Conservation (phyloP, 2,329 filamentous ascomycete genomes). For the Berkeleyomyces basicola region DNA sequence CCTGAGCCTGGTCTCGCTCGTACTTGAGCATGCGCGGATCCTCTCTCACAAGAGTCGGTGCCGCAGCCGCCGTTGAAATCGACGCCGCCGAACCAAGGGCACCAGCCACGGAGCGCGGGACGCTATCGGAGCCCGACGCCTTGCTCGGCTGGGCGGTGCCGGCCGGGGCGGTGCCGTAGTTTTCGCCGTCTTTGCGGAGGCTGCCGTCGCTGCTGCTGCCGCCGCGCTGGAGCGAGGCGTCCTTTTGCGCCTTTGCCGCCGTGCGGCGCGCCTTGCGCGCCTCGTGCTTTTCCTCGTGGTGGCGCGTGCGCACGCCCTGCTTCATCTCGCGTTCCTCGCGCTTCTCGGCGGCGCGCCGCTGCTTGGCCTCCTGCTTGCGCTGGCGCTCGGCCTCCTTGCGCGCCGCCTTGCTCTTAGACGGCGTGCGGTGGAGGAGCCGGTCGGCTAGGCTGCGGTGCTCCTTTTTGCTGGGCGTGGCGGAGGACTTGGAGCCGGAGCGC, state of each 20-base stretch:
- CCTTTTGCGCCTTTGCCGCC: constrained; percentile 27
- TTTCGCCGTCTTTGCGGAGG: not conserved
- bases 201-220: constrained; percentile 26
- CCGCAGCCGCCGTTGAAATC: not conserved
- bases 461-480: not conserved
- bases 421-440: not conserved
- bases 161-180: not conserved
- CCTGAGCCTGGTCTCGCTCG: constrained; percentile 30
- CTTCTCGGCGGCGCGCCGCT: constrained; percentile 30
- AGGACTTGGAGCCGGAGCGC: not conserved
- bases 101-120: not conserved
- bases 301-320: constrained; percentile 35
- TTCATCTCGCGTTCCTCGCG: constrained; percentile 32
- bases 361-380: constrained; percentile 27
- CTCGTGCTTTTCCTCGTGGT: constrained; percentile 29
- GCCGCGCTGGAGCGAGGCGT: constrained; percentile 44
- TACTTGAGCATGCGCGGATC: not conserved
- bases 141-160: not conserved
- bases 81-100: not conserved
- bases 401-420: not conserved
- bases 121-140: not conserved
- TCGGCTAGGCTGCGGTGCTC: constrained; percentile 7
- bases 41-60: not conserved
- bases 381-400: constrained; percentile 5
- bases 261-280: constrained; percentile 47